phyloP scores from a whole-genome alignment of 768 basidiomycete species.

The Serendipita indica region DNA sequence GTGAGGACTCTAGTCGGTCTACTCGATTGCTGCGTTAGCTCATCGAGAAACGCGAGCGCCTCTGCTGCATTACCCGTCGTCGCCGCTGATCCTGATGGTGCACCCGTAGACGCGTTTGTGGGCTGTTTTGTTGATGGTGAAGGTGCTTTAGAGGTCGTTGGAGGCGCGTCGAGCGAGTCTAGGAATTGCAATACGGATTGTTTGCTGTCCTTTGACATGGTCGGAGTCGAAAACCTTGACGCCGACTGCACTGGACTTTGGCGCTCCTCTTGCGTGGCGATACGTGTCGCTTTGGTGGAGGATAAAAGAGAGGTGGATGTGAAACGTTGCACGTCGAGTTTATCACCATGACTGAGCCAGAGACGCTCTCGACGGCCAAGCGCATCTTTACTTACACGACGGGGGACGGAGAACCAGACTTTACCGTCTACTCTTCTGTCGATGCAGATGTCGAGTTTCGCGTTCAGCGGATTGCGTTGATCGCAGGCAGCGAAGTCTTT shows the following conservation, averaged over 20 bases:
- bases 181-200: constrained; percentile 1
- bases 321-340: neutral
- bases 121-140: neutral
- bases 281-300: neutral
- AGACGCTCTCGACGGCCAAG: neutral
- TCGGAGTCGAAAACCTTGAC: neutral
- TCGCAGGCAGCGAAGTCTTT: constrained; percentile 9
- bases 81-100: constrained; percentile 11
- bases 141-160: neutral
- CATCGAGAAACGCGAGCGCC: constrained; percentile 84
- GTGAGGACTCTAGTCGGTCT: constrained; percentile 25
- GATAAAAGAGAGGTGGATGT: neutral
- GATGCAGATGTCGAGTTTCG: constrained; percentile 1
- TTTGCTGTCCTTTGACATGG: neutral
- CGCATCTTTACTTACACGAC: neutral
- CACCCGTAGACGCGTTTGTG: neutral
- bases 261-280: neutral
- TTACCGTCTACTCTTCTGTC: constrained; percentile 7
- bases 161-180: neutral
- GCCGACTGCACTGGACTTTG: neutral
- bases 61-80: constrained; percentile 59
- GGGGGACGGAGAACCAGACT: constrained; percentile 5
- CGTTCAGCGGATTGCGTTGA: neutral
- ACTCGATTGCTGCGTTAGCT: constrained; percentile 73
- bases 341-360: neutral